Evolutionary conservation across 176 grass and related monocot species (phyloP).

Genomic region (Oryza rufipogon): DNA sequence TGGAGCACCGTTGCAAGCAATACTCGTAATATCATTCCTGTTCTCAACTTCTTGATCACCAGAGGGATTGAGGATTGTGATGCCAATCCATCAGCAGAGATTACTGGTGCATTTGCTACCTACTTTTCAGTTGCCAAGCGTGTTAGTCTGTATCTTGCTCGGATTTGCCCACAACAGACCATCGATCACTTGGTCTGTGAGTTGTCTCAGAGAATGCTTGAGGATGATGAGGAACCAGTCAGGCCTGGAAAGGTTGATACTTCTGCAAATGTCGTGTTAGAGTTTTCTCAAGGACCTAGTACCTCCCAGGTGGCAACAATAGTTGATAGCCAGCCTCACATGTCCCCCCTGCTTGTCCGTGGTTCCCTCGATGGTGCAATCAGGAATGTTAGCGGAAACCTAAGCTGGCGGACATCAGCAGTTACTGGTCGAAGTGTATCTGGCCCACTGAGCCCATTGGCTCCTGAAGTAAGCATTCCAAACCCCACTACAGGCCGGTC

Average conservation of each 20-base stretch:
- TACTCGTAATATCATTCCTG: conserved; percentile 94
- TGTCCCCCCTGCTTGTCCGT: conserved; percentile 99
- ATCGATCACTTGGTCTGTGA: conserved; percentile 97
- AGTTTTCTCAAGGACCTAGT: conserved; percentile 92
- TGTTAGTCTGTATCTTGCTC: conserved; percentile 95
- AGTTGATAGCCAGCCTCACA: conserved; percentile 86
- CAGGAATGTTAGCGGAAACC: conserved; percentile 84
- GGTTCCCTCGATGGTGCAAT: conserved; percentile 87
- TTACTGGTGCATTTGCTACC: conserved; percentile 91
- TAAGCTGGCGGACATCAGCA: conserved; percentile 96
- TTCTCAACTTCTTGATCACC: conserved; percentile 95
- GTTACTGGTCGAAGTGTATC: conserved; percentile 93
- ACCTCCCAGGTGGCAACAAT: conserved; percentile 67
- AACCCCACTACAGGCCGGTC: conserved; percentile 80
- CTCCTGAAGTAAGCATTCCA: conserved; percentile 73
- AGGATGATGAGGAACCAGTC: conserved; percentile 78
- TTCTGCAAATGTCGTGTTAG: conserved; percentile 76
- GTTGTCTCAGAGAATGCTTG: conserved; percentile 95
- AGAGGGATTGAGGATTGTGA: conserved; percentile 97
- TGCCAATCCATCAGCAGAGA: conserved; percentile 96
- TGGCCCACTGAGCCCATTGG: conserved; percentile 92
- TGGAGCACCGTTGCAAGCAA: conserved; percentile 98
- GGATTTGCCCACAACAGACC: conserved; percentile 94
- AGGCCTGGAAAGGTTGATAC: conserved; percentile 70
- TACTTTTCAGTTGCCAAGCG: conserved; percentile 97